These are phyloP conservation scores for Penicillium concentricum DNA, from an alignment of 2,329 filamentous ascomycete species.

Conservation along the genomic window DNA sequence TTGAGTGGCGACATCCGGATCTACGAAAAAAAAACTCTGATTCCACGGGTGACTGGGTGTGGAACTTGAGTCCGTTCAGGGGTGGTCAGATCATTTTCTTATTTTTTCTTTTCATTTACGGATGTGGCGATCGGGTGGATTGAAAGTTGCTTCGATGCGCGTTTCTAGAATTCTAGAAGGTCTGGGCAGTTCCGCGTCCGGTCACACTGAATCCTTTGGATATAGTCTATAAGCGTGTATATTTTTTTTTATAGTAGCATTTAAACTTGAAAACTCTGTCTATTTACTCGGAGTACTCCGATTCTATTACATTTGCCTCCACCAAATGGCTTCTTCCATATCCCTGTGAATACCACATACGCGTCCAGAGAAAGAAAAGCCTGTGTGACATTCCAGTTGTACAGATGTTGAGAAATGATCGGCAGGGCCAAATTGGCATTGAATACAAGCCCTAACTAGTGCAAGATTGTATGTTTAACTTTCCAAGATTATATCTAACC, in stretches of 20 bases:
- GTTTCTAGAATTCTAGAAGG: conserved; percentile 24
- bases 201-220: neutral
- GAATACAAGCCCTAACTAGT: neutral
- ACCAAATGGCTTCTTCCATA: neutral
- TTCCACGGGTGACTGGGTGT: neutral
- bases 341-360: neutral
- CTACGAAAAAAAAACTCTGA: neutral
- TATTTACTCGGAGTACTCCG: neutral
- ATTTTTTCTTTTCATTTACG: neutral
- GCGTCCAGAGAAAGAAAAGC: neutral
- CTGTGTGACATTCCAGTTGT: conserved; percentile 7
- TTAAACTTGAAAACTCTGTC: neutral
- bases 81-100: neutral
- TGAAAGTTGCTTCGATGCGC: conserved; percentile 14
- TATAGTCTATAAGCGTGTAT: too few species aligned
- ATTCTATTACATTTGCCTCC: neutral
- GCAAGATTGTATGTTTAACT: neutral
- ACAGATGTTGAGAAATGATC: conserved; percentile 1
- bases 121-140: conserved; percentile 22
- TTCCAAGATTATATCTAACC: neutral
- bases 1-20: conserved; percentile 1
- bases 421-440: conserved; percentile 5
- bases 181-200: conserved; percentile 4
- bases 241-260: too few species aligned
- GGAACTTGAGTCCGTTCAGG: neutral